Base-by-base conservation (phyloP, 768 basidiomycete genomes). In the Russula compacta region DNA sequence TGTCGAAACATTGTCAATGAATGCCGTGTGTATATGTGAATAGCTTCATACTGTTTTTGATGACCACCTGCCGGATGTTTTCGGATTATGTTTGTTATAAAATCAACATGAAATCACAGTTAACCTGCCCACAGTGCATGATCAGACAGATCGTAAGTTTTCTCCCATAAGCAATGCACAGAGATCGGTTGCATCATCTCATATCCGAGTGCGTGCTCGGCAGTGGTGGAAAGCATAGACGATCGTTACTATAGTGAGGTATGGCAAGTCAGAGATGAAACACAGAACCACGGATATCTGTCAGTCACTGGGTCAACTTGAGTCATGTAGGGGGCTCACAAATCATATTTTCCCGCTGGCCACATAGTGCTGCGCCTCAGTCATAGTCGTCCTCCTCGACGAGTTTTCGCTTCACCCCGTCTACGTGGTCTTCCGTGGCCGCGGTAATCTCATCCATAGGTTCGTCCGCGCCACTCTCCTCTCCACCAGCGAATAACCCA, bases 301-400 rank as follows among this genome's bases (percentile, higher is more conserved):
- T 53, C 6, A 44, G 35, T 4, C 32, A 3, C 11, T 36, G 46
- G 44, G 21, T 46, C 9, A 40, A 58, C 19, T 10, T 40, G 39
- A 7, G 40, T 47, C 39, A 7, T n/a, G 19, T 32, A 54, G 14
- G 36, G 33, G 33, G 9, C 12, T 29, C 19, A 4, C 11, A 15
- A 53, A 46, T 32, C 17, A 33, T 19, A 19, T 29, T 42, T 43
- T 39, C 44, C 36, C 1, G n/a, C 2, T 24, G 40, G 19, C 40
- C 24, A 51, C 12, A 29, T 44, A 51, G 55, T 10, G 32, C 39
- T 10, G 4, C 14, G 19, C 32, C 49, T 71, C 75, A 89, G 70
- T 92, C 89, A 64, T 92, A 92, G 68, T 92, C 90, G 64, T 92
- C 89, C 67, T 91, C 90, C 69, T 92, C 90, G 2, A 90, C 85